Evolutionary conservation across 371 early-diverging fungal species (phyloP).

Genomic region (Mucor piriformis): DNA sequence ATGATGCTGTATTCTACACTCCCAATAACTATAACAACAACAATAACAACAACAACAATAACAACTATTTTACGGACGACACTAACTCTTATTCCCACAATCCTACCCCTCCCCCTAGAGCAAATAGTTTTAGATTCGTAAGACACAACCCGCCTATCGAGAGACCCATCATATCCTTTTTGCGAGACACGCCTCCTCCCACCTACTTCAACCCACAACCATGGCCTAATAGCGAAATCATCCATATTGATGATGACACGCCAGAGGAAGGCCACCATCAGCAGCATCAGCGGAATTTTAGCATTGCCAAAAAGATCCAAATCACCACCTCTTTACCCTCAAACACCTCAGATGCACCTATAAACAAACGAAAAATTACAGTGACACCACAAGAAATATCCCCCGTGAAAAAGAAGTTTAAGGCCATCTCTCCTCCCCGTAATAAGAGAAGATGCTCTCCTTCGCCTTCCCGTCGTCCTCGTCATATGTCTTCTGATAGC

Average conservation of each 20-base stretch:
- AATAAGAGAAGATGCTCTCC: not conserved
- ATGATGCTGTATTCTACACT: not conserved
- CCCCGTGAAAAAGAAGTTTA: not conserved
- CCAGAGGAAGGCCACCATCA: not conserved
- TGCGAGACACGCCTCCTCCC: not conserved
- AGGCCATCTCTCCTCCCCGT: not conserved
- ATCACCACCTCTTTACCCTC: slow-evolving; percentile 2
- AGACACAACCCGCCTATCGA: not conserved
- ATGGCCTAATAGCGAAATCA: not conserved
- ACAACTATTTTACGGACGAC: too few species aligned
- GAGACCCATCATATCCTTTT: not conserved
- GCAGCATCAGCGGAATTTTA: not conserved
- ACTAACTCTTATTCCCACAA: too few species aligned
- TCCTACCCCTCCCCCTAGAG: too few species aligned
- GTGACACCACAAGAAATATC: not conserved
- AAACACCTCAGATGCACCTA: not conserved
- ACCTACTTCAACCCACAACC: not conserved
- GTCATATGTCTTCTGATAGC: not conserved
- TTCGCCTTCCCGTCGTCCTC: not conserved
- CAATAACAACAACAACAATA: not conserved
- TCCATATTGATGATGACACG: not conserved
- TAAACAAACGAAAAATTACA: not conserved
- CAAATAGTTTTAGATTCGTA: not conserved
- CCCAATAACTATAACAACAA: not conserved
- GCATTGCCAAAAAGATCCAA: slow-evolving; percentile 6